A percentile compares a stretch with the other conserved stretches of the same genome.
phyloP scores from a whole-genome alignment of 139 green algal species.

The Nannochloris sp. region DNA sequence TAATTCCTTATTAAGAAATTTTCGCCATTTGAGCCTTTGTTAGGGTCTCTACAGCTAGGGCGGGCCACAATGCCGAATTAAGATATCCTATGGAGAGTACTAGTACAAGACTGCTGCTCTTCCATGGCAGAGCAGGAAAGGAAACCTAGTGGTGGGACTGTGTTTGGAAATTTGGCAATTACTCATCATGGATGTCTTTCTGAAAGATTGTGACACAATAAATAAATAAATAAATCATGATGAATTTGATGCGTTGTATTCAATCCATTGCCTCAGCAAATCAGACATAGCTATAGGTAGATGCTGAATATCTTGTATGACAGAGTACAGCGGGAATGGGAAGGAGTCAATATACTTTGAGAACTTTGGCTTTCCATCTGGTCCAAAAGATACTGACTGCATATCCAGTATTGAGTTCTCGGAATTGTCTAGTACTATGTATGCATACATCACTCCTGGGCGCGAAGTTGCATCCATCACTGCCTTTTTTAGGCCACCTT shows the following conservation, averaged over 20 bases:
- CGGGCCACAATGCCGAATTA: too few species aligned
- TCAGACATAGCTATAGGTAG: slow-evolving; percentile 81
- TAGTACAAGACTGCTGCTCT: too few species aligned
- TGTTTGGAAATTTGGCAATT: too few species aligned
- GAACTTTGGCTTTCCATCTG: slow-evolving; percentile 77
- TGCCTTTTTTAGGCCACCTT: slow-evolving; percentile 57
- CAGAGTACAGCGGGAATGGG: slow-evolving; percentile 95
- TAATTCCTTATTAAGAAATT: too few species aligned
- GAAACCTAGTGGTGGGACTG: too few species aligned
- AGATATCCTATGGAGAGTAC: too few species aligned
- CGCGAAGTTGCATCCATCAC: slow-evolving; percentile 49
- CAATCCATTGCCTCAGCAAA: slow-evolving; percentile 92
- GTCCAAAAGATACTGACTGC: slow-evolving; percentile 80
- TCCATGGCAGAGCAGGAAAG: too few species aligned
- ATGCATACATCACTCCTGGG: slow-evolving; percentile 78
- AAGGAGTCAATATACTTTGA: slow-evolving; percentile 94
- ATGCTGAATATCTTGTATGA: slow-evolving; percentile 78
- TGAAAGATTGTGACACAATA: too few species aligned
- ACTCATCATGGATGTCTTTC: too few species aligned
- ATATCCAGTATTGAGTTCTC: slow-evolving; percentile 76
- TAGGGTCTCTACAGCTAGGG: too few species aligned
- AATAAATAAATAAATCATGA: too few species aligned
- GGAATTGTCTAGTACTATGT: slow-evolving; percentile 77
- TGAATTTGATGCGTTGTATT: slow-evolving; percentile 17
- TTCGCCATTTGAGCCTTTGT: too few species aligned